Percentiles rank a stretch among this genome's conserved stretches.
Evolutionary conservation across 139 green algal genomes (phyloP).

Genomic region (Picochlorum sp.): DNA sequence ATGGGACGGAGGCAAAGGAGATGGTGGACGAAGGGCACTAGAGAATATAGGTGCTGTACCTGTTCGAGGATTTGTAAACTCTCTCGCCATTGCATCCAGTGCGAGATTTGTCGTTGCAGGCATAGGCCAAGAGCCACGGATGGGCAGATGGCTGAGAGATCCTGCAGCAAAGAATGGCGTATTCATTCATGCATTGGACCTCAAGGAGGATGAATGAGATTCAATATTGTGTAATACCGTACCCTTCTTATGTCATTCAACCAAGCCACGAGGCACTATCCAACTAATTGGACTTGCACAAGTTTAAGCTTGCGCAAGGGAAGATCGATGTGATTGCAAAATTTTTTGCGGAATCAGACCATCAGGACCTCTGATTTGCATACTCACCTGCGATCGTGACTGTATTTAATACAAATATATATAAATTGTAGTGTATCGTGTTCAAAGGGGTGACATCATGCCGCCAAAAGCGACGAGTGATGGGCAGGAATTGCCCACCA

Average conservation of each 20-base stretch:
- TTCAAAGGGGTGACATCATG: conserved; percentile 2
- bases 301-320: no score
- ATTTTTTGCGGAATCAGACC: not conserved
- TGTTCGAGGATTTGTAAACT: conserved; percentile 83
- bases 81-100: conserved; percentile 57
- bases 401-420: not conserved
- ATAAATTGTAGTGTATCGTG: no score
- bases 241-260: no score
- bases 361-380: not conserved
- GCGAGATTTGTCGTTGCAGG: conserved; percentile 75
- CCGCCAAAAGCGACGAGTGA: conserved; percentile 21
- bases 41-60: conserved; percentile 54
- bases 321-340: no score
- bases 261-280: no score
- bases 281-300: no score
- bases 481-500: conserved; percentile 49
- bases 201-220: conserved; percentile 4
- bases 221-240: conserved; percentile 2
- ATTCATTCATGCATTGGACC: conserved; percentile 57
- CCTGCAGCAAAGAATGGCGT: conserved; percentile 67
- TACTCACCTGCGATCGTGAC: not conserved
- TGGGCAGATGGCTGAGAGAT: conserved; percentile 81
- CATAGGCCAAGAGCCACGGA: conserved; percentile 82
- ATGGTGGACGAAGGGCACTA: conserved; percentile 17
- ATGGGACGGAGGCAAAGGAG: not conserved